Evolutionary conservation across 78 protist genomes (phyloP), one percentile per base, ranked within the genome.

Genomic region (Tieghemostelium lacteum): DNA sequence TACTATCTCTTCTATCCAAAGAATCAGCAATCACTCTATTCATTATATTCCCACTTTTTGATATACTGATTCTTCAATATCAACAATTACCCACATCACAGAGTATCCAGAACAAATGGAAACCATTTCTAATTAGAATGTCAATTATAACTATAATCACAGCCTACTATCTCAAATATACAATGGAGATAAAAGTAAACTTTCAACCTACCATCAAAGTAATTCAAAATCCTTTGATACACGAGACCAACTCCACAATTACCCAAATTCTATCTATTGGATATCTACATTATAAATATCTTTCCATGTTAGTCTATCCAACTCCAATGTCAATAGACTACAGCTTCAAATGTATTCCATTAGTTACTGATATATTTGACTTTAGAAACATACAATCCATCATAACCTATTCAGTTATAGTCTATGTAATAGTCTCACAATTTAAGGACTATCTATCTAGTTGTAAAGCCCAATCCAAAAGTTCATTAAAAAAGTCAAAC

Each of bases 331-430:
- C 78, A 17, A 73, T 52, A 1, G 93, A 87, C 33, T 87, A 69
- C 63, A 71, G 83, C 31, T 73, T 36, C 28, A 88, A 75, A 31
- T 61, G 72, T 31, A 29, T 88, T 12, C 94, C 87, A n/a, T 29
- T 75, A 6, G 52, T 75, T 24, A 31, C 24, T 37, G 20, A 33
- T 6, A 10, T 62, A 10, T 26, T 55, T 36, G 69, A 78, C 28
- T 12, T 36, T 12, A 22, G 22, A 22, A 78, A 78, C 39, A 1
- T 78, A 12, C 33, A 55, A 3, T 54, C 85, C n/a, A 10, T 73
- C 12, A 16, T 60, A 37, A 12, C 85, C 6, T 73, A 60, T 19
- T 16, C 52, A n/a, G 22, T 73, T 7, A 17, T 73, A 14, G 14
- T 24, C 7, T 16, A 42, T 7, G n/a, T 61, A 26, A 20, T 73